These are phyloP conservation scores for Postia placenta DNA, from an alignment of 768 basidiomycete genomes.

Conservation along the genomic window DNA sequence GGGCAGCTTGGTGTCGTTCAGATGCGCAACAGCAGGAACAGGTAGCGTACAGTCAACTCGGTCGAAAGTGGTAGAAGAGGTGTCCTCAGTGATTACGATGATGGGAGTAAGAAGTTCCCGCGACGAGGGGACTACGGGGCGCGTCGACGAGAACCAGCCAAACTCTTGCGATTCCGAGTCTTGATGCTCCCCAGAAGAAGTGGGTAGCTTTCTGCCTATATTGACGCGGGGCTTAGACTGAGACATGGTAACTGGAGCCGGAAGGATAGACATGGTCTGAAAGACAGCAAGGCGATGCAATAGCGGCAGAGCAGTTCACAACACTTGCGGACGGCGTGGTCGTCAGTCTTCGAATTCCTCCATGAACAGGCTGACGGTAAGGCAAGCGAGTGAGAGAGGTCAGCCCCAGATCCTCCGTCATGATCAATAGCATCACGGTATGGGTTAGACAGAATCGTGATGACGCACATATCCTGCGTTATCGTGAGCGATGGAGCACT, in stretches of 20 bases:
- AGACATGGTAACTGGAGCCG: neutral
- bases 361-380: neutral
- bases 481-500: neutral
- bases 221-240: neutral
- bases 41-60: neutral
- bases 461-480: neutral
- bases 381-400: neutral
- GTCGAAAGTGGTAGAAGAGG: neutral
- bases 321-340: neutral
- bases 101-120: neutral
- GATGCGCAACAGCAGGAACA: neutral
- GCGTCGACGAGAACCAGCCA: neutral
- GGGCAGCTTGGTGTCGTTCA: neutral
- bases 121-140: neutral
- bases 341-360: neutral
- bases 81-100: neutral
- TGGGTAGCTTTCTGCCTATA: neutral
- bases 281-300: neutral
- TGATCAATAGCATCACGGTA: neutral
- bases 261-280: neutral
- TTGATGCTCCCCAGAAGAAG: neutral
- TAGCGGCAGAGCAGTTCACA: neutral
- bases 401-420: neutral
- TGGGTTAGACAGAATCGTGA: neutral
- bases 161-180: neutral